Base-by-base conservation (phyloP, 768 basidiomycete species). In the Inosperma sp. region DNA sequence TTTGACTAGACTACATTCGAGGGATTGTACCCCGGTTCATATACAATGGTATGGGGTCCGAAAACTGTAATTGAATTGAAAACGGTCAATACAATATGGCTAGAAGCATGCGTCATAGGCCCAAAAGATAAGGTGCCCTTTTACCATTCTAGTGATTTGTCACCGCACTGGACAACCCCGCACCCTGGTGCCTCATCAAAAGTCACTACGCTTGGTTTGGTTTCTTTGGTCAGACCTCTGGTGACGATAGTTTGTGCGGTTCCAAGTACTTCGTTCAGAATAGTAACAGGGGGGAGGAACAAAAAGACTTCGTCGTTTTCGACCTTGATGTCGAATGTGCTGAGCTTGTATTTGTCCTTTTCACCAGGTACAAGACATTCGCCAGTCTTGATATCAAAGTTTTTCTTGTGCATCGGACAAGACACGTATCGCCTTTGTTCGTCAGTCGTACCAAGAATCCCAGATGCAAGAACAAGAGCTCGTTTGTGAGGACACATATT, bases 401-500 rank as follows among this genome's bases (percentile, higher is more conserved):
- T 84, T 17, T 80, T 71, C 56, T 65, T 63, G 23, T 26, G 36
- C 16, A 48, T 25, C 19, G 33, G 36, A 16, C 29, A 48, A 19
- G 47, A 46, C 13, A 51, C 43, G 19, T 55, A 56, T 55, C 26
- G 34, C 25, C 26, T 13, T 33, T 43, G 22, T 63, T 77, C 22
- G 17, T 37, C 35, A 12, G 47, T 56, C 52, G 80, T 84, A 0
- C 84, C 83, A 7, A 89, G 69, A 47, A 89, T 76, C 14, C 82
- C 82, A 52, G 86, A 80, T 25, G 81, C 81, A 7, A 88, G 78
- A 7, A 87, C 82, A 57, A 86, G 84, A 0, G 86, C 84, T 3
- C 79, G 75, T 2, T 66, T 63, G 61, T 73, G 72, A 4, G 73
- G 72, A 49, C 73, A 77, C 67, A 85, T 79, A 64, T 87, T 84